Conservation (phyloP, 768 basidiomycete genomes). For the Tulasnella sp. region DNA sequence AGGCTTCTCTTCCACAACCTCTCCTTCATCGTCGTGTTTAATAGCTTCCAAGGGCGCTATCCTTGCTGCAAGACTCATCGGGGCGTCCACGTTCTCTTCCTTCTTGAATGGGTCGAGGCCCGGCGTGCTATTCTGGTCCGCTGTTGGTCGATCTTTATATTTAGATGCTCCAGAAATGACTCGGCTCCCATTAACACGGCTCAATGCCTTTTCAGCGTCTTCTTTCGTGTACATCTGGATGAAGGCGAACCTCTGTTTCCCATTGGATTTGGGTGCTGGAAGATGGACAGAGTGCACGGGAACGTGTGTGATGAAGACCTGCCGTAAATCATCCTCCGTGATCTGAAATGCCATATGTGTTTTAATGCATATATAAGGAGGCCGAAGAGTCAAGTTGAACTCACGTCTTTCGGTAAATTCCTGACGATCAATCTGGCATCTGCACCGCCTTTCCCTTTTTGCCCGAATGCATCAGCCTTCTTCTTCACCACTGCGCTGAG, state of each 20-base stretch:
- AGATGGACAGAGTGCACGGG: constrained; percentile 79
- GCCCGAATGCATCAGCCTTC: constrained; percentile 52
- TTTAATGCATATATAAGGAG: too few species aligned
- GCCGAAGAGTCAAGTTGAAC: too few species aligned
- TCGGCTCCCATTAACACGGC: constrained; percentile 65
- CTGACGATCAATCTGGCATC: constrained; percentile 69
- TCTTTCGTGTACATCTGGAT: constrained; percentile 84
- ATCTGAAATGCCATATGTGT: constrained; percentile 33
- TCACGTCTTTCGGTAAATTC: constrained; percentile 64
- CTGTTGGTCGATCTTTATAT: constrained; percentile 3
- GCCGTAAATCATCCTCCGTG: constrained; percentile 74
- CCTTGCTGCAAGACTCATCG: too few species aligned
- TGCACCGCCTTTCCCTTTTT: constrained; percentile 42
- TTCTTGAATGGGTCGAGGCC: too few species aligned
- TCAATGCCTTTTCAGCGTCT: constrained; percentile 75
- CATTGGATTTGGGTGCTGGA: constrained; percentile 31
- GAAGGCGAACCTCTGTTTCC: constrained; percentile 73
- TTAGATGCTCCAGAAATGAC: constrained; percentile 42
- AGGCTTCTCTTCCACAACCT: too few species aligned
- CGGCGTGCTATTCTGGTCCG: too few species aligned
- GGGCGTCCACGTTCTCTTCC: not conserved
- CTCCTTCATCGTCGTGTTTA: constrained; percentile 23
- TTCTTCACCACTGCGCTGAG: constrained; percentile 87
- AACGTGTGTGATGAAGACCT: constrained; percentile 78
- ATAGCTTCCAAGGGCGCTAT: constrained; percentile 17